Evolutionary conservation across 768 basidiomycete genomes (phyloP).

Genomic region (Lactifluus rugatus): DNA sequence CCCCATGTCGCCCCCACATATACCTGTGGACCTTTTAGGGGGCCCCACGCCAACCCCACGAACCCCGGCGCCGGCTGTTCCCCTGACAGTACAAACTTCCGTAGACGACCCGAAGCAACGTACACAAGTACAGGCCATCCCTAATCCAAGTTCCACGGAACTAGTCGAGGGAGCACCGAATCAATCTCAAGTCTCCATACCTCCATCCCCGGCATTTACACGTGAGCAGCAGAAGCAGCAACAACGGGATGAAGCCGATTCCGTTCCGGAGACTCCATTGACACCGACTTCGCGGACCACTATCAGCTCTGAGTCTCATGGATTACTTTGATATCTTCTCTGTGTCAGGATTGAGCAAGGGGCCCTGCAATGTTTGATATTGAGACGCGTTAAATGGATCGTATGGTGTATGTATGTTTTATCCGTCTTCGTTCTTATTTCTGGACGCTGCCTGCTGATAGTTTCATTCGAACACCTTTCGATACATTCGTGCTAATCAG

Average conservation of each 20-base stretch:
- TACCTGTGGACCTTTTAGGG: not conserved
- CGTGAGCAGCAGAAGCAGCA: not conserved
- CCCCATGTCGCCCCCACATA: constrained; percentile 5
- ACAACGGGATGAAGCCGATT: not conserved
- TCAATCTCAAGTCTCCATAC: not conserved
- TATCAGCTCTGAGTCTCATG: not conserved
- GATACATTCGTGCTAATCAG: not conserved
- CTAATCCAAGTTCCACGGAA: not conserved
- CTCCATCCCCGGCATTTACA: not conserved
- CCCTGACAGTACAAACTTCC: not conserved
- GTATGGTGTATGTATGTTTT: not conserved
- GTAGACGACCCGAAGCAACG: not conserved
- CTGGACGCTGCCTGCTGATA: not conserved
- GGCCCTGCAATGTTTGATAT: not conserved
- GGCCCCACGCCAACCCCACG: not conserved
- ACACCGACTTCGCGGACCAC: constrained; percentile 1
- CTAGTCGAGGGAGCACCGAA: not conserved
- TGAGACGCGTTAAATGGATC: not conserved
- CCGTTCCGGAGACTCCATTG: constrained; percentile 8
- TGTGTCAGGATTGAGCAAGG: not conserved
- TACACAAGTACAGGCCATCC: not conserved
- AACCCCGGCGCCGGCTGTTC: not conserved
- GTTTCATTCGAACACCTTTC: not conserved
- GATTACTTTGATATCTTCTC: not conserved
- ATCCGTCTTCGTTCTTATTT: not conserved